Evolutionary conservation across 2,329 filamentous ascomycete species (phyloP), one percentile per base, ranked within the genome.

Genomic region (Nemania diffusa): DNA sequence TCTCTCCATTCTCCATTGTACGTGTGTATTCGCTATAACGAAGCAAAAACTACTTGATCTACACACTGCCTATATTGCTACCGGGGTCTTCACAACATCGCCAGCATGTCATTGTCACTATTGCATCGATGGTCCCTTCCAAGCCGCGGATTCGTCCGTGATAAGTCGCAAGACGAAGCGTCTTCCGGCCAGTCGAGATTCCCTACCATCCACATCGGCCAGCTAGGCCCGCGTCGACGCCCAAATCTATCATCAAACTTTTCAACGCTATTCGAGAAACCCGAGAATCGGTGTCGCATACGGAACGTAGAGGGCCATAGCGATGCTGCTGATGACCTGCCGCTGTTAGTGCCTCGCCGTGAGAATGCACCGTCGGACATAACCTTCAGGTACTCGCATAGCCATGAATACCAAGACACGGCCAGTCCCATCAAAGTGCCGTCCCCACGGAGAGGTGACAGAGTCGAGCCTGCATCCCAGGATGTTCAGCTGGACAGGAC

Each of bases 81-180:
- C 55, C 5, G 5, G 44, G 7, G 22, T 44, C n/a, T 24, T 22
- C 13, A 37, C 8, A 59, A 17, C 22, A 52, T 48, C 34, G 29
- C 37, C 2, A 60, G 32, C 50, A 72, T 72, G 70, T 71, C 68
- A 22, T n/a, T 72, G 70, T 71, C 29, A 9, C 55, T 69, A 4
- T 32, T 69, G 9, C 57, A 69, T 46, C 55, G 69, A 20, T 71
- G 64, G 70, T 72, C 70, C 5, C 55, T 72, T 15, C 70, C 70
- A 22, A 72, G 40, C 34, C 68, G 68, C 27, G 42, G 66, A 24
- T 66, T 66, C 13, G 22, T 37, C 48, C 59, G 59, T 27, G 58
- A 69, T 17, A 65, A 56, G 22, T 62, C 55, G 17, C 34, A 50
- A 34, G 58, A 67, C 26, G 59, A 15, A 11, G 61, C 60, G 26